Percentiles rank a stretch among this genome's conserved stretches.
phyloP scores from a whole-genome alignment of 768 basidiomycete genomes.

The Antrodiella citrinella region DNA sequence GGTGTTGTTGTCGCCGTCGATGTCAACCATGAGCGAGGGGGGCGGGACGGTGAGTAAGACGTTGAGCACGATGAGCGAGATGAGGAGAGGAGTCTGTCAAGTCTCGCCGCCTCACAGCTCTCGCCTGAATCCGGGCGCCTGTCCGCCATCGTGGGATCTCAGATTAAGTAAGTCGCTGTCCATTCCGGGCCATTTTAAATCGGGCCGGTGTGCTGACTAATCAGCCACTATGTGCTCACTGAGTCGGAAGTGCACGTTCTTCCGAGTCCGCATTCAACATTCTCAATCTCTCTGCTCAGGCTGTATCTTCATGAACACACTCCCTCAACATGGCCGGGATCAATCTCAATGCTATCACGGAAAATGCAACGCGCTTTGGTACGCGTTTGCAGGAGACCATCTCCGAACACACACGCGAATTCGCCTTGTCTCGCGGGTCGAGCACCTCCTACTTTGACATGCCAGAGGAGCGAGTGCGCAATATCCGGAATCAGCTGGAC shows the following conservation, averaged over 20 bases:
- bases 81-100: not conserved
- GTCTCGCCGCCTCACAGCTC: too few relatives aligned
- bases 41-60: not conserved
- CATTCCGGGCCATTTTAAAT: too few relatives aligned
- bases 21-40: not conserved
- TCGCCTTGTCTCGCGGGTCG: constrained; percentile 47
- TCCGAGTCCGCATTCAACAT: not conserved
- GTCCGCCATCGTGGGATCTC: too few relatives aligned
- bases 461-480: constrained; percentile 73
- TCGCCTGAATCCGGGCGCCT: not conserved
- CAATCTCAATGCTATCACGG: constrained; percentile 42
- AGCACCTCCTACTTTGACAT: constrained; percentile 56
- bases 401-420: constrained; percentile 72
- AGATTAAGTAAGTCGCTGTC: too few relatives aligned
- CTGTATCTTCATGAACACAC: not conserved
- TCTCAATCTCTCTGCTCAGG: not conserved
- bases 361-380: constrained; percentile 81
- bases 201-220: not conserved
- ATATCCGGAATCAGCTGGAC: constrained; percentile 82
- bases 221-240: not conserved
- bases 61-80: not conserved
- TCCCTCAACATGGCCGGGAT: constrained; percentile 19
- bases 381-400: constrained; percentile 79
- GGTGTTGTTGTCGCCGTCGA: constrained; percentile 3
- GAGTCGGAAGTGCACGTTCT: not conserved